Conservation (phyloP, 1,139 yeast species). For the Geotrichum siamense region DNA sequence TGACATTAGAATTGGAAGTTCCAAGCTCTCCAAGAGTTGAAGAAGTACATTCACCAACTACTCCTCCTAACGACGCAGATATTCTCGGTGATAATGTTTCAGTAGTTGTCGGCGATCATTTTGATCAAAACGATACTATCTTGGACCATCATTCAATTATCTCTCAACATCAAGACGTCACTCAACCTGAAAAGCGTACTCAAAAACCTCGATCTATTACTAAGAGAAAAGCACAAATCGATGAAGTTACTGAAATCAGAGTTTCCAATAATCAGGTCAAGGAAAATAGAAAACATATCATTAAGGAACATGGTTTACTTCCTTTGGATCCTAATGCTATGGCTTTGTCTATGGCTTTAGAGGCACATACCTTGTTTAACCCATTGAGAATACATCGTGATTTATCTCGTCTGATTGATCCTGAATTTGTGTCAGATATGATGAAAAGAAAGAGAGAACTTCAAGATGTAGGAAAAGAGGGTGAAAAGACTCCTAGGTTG, state of each 20-base stretch:
- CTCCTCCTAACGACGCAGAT: slow-evolving; percentile 16
- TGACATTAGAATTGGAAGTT: slow-evolving; percentile 17
- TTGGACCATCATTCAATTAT: slow-evolving; percentile 4
- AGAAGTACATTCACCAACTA: slow-evolving; percentile 14
- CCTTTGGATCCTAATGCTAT: slow-evolving; percentile 20
- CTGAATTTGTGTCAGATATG: slow-evolving; percentile 23
- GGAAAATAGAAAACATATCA: slow-evolving; percentile 18
- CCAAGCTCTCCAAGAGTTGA: slow-evolving; percentile 12
- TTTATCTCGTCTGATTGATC: slow-evolving; percentile 24
- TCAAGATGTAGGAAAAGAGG: slow-evolving; percentile 23
- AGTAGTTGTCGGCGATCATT: slow-evolving; percentile 8
- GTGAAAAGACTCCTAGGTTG: slow-evolving; percentile 13
- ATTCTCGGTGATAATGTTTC: slow-evolving; percentile 17
- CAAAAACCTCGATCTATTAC: slow-evolving; percentile 6
- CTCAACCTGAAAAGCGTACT: slow-evolving; percentile 3
- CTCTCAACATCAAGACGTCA: slow-evolving; percentile 10
- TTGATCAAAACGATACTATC: not conserved
- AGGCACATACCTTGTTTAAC: slow-evolving; percentile 17
- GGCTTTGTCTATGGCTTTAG: slow-evolving; percentile 18
- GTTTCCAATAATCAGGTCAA: slow-evolving; percentile 12
- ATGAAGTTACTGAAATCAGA: slow-evolving; percentile 15
- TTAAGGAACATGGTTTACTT: slow-evolving; percentile 18
- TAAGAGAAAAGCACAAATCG: slow-evolving; percentile 17
- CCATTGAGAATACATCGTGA: slow-evolving; percentile 19
- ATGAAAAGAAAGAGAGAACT: slow-evolving; percentile 26